Evolutionary conservation across 306 rosid genomes (phyloP), one percentile per base, ranked within the genome.

Genomic region (Vicia faba): DNA sequence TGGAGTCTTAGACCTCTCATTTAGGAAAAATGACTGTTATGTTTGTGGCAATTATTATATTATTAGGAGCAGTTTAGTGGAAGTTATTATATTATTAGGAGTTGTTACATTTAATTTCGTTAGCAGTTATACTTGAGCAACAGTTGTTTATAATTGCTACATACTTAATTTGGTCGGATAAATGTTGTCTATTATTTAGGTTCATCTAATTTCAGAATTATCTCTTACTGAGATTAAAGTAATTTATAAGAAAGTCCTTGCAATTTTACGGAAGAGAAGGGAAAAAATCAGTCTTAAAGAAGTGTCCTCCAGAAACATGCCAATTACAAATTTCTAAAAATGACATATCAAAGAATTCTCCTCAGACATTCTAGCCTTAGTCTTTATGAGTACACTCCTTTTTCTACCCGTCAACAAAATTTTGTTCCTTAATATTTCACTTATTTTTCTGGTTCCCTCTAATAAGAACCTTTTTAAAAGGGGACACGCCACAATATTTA

Each of bases 141-240:
- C 1, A 45, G 29, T 20, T 72, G 16, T 75, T 14, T 41, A 28
- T 15, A 68, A 19, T 61, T 69, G 18, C 41, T 26, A 19, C 58
- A 50, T 40, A 31, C 51, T 41, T 51, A n/a, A 41, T 58, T 54
- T 25, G 33, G n/a, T n/a, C n/a, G n/a, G 16, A 54, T 54, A 54
- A 62, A 29, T 53, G 20, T 8, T 62, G 19, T 12, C 29, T 53
- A 44, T 23, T 33, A 16, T 74, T 66, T 13, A 41, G 43, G 60
- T 61, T 61, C 16, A 50, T 70, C 23, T 12, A 31, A 60, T 10
- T 39, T 61, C 11, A 31, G 10, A 44, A 28, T 54, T 50, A 13
- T 38, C 46, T 50, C 26, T 40, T 67, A 43, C 44, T n/a, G 6
- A 28, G 60, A 5, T 41, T 18, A 29, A 16, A 58, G 33, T 13